A percentile compares a stretch with the other conserved stretches of the same genome.
These are phyloP conservation scores for Calocybe indica DNA, from an alignment of 768 basidiomycete species.

Conservation along the genomic window DNA sequence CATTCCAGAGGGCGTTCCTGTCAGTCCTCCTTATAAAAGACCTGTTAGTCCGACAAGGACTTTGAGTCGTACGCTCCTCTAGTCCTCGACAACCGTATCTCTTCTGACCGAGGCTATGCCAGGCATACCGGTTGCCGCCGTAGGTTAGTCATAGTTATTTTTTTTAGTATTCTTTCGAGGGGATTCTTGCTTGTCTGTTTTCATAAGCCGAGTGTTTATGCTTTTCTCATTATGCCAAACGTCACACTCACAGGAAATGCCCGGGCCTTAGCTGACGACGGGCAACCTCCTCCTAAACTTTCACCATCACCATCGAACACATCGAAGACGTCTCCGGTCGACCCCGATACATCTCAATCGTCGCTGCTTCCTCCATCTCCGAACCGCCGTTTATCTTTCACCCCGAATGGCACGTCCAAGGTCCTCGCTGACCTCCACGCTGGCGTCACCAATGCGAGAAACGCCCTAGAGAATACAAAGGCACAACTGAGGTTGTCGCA, in stretches of 20 bases:
- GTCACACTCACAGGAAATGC: constrained; percentile 62
- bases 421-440: constrained; percentile 85
- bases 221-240: constrained; percentile 11
- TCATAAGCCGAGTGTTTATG: constrained; percentile 16
- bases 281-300: constrained; percentile 31
- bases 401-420: constrained; percentile 79
- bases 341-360: constrained; percentile 25
- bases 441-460: constrained; percentile 72
- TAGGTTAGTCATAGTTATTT: constrained; percentile 42
- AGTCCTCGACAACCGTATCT: constrained; percentile 5
- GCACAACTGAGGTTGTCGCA: constrained; percentile 76
- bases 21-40: constrained; percentile 42
- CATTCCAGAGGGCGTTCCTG: constrained; percentile 65
- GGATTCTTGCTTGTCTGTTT: constrained; percentile 12
- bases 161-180: constrained; percentile 5
- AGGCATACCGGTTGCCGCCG: constrained; percentile 77
- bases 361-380: constrained; percentile 45
- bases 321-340: constrained; percentile 25
- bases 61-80: constrained; percentile 58
- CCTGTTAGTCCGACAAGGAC: constrained; percentile 70
- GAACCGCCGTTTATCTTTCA: constrained; percentile 53
- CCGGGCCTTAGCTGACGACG: constrained; percentile 76
- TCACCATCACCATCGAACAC: constrained; percentile 21
- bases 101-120: constrained; percentile 12
- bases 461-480: constrained; percentile 83